A percentile compares a stretch with the other conserved stretches of the same genome.
phyloP scores from a whole-genome alignment of 371 early-diverging fungal genomes.

The Mortierella sp. region DNA sequence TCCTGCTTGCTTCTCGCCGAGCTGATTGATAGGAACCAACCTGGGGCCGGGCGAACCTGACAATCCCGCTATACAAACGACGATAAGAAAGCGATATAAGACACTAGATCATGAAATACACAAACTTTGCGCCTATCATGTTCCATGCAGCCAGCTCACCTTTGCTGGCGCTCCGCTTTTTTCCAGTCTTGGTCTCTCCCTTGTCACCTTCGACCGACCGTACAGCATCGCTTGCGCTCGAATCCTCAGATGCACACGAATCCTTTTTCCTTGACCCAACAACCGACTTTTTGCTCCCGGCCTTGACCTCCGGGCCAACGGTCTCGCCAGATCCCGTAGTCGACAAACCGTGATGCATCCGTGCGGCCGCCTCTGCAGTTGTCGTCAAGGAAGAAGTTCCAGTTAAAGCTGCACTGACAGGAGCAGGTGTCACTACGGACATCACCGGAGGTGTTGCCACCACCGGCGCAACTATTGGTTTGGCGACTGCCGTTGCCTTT shows the following conservation, averaged over 20 bases:
- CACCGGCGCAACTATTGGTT: neutral
- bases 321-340: neutral
- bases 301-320: neutral
- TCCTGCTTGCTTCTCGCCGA: slow-evolving; percentile 19
- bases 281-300: neutral
- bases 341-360: slow-evolving; percentile 16
- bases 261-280: slow-evolving; percentile 8
- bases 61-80: neutral
- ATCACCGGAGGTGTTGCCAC: neutral
- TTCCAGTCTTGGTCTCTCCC: slow-evolving; percentile 3
- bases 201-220: slow-evolving; percentile 1
- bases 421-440: neutral
- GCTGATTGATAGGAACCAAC: slow-evolving; percentile 40
- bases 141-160: neutral
- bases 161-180: slow-evolving; percentile 20
- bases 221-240: slow-evolving; percentile 1
- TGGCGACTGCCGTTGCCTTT: slow-evolving; percentile 24
- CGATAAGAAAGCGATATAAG: neutral
- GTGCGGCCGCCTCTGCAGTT: slow-evolving; percentile 37
- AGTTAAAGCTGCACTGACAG: slow-evolving; percentile 5
- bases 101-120: no score
- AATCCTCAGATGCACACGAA: neutral
- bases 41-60: slow-evolving; percentile 21
- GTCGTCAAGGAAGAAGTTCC: slow-evolving; percentile 17
- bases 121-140: no score